These are phyloP conservation scores for Rosa persica DNA, from an alignment of 306 rosid genomes.

Conservation along the genomic window DNA sequence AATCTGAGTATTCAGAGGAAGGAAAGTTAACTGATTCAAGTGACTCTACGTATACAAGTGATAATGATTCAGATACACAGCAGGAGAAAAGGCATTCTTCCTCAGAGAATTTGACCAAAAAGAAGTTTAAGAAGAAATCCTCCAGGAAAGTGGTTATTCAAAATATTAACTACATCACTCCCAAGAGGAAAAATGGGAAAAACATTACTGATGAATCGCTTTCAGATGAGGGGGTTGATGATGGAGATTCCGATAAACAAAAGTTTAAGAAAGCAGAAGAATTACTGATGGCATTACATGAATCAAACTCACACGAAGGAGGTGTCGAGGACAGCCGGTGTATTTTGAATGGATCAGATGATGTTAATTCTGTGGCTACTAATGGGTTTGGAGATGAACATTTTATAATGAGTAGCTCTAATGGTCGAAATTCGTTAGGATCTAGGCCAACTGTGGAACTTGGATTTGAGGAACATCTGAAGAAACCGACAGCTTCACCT, in stretches of 20 bases:
- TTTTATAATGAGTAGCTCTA: conserved; percentile 35
- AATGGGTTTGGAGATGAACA: conserved; percentile 46
- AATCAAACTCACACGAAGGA: conserved; percentile 2
- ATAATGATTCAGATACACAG: conserved; percentile 41
- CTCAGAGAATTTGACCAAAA: conserved; percentile 39
- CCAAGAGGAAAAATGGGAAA: conserved; percentile 57
- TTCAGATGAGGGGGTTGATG: conserved; percentile 27
- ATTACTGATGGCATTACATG: conserved; percentile 44
- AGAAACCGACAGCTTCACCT: conserved; percentile 34
- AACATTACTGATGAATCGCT: conserved; percentile 50
- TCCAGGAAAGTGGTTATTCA: conserved; percentile 63
- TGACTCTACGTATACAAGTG: conserved; percentile 37
- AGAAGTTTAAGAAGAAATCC: conserved; percentile 41
- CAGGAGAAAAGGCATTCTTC: conserved; percentile 37
- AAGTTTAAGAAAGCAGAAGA: conserved; percentile 44
- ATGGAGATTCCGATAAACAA: conserved; percentile 41
- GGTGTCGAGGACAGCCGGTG: neutral
- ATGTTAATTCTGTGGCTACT: conserved; percentile 23
- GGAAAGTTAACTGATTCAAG: conserved; percentile 25
- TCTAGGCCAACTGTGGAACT: conserved; percentile 31
- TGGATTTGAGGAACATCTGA: conserved; percentile 37
- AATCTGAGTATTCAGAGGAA: conserved; percentile 40
- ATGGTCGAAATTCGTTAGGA: conserved; percentile 27
- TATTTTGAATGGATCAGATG: conserved; percentile 15
- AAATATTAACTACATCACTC: conserved; percentile 68